Base-by-base conservation (phyloP, 208 protist species). In the Leishmania mexicana region DNA sequence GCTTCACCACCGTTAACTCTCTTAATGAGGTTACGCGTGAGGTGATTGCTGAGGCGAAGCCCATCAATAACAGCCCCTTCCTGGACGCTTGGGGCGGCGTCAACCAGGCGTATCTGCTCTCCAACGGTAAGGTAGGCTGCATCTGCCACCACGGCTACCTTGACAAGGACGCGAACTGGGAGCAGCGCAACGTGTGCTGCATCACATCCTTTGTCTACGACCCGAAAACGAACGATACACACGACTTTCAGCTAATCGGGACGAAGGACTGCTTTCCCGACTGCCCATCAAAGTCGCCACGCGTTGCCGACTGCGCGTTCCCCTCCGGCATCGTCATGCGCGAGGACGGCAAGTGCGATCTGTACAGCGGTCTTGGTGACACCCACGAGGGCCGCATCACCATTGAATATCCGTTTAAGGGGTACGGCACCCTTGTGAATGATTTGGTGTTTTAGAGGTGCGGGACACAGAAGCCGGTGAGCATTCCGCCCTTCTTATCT, bases 361-460 rank as follows among this genome's bases (percentile, higher is more conserved):
- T 94, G 58, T 94, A 94, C 86, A 92, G 89, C 73, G 89, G 91
- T n/a, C 65, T 94, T 11, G 90, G 91, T 17, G 91, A 94, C 76
- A 88, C 87, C 42, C 65, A 76, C 60, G 85, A 92, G 70, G 90
- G 88, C 5, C 90, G 90, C 78, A 91, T 94, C 73, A 89, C 85
- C 73, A 94, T 94, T 58, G 90, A 94, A 77, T 91, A 94, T 80
- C 90, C 88, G 1, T 94, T 94, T 73, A 85, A 94, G 79, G 88
- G 90, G 11, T 76, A 89, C 75, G 88, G 90, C 28, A 80, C 83
- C 13, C 60, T 80, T 17, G 72, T 86, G 11, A 58, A 88, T 31
- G 49, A 79, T 28, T 74, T 88, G 3, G 58, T 49, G 7, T 90
- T 88, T 57, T 83, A 49, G 78, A n/a, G 60, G 24, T 17, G n/a